Evolutionary conservation across 2,329 filamentous ascomycete species (phyloP), one percentile per base, ranked within the genome.

Genomic region (Pseudocercospora eumusae): DNA sequence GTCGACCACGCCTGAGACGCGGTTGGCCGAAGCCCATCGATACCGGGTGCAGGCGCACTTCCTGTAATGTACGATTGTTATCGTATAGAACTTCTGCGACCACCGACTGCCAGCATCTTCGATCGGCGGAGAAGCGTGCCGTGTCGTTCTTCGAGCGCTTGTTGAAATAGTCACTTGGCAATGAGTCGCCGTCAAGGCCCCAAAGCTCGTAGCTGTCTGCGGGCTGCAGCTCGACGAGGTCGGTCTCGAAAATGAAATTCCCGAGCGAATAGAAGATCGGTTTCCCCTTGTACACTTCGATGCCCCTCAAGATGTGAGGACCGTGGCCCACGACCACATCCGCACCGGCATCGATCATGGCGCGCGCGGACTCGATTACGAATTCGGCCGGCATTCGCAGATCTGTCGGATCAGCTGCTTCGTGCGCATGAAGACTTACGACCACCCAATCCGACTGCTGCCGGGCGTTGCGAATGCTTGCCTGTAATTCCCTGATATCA

Each of bases 261-360:
- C 42, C 42, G 8, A 45, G 42, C 42, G 42, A 45, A 10, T 45
- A 45, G 42, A 45, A 45, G 42, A 45, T 45, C 42, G 42, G 42
- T 21, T 45, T 45, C 4, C 42, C 42, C 42, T 45, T 9, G 42
- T 45, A 45, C 42, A 45, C 18, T 8, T 45, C 42, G 13, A 45
- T 45, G 18, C 42, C 42, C 21, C 13, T 45, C 42, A 45, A 45
- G 6, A 45, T 6, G 21, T 45, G 42, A 23, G 31, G 50, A 53
- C 50, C 50, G 50, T 53, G 50, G 50, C 50, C 50, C 9, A 53
- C 50, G 25, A 53, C 50, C 15, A 53, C 28, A n/a, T 53, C 50
- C 50, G 50, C 50, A 53, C 50, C 50, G 50, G 50, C 50, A 23
- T 53, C 50, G 28, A 53, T 53, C 50, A 53, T 53, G 6, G 25